Evolutionary conservation across 1,284 basidiomycete genomes (phyloP).

Genomic region (Testicularia cyperi): DNA sequence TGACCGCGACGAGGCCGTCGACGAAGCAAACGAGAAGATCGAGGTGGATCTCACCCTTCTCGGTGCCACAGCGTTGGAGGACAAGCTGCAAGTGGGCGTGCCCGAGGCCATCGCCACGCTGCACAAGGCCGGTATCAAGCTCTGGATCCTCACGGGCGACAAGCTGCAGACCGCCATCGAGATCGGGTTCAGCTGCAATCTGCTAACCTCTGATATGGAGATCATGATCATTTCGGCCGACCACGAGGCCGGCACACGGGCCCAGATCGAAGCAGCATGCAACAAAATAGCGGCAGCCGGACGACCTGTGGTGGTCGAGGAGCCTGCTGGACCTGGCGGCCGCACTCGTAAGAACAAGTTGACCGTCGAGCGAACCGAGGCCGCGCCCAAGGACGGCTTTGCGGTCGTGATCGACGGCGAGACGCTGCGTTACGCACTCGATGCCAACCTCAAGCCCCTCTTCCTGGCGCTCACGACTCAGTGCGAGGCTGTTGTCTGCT

Average conservation of each 20-base stretch:
- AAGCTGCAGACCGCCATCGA: constrained; percentile 98
- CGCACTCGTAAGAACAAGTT: constrained; percentile 35
- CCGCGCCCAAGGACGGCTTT: constrained; percentile 65
- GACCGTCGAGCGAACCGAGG: constrained; percentile 33
- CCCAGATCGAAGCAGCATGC: constrained; percentile 86
- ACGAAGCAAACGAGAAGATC: constrained; percentile 79
- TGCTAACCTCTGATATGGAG: constrained; percentile 64
- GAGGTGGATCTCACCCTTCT: constrained; percentile 80
- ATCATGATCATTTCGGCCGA: constrained; percentile 94
- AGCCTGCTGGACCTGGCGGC: constrained; percentile 16
- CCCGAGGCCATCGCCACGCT: constrained; percentile 91
- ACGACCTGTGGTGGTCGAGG: constrained; percentile 65
- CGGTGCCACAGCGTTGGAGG: constrained; percentile 92
- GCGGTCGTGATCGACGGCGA: constrained; percentile 97
- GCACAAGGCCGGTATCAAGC: constrained; percentile 89
- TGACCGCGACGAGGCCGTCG: constrained; percentile 85
- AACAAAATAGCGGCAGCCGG: constrained; percentile 86
- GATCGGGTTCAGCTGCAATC: constrained; percentile 66
- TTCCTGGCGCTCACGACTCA: constrained; percentile 92
- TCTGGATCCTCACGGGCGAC: constrained; percentile 95
- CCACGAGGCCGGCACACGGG: constrained; percentile 71
- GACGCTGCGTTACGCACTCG: constrained; percentile 79
- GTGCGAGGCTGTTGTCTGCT: constrained; percentile 95
- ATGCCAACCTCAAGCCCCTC: constrained; percentile 74
- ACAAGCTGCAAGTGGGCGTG: constrained; percentile 94